phyloP scores from a whole-genome alignment of 129 eudicot genomes.

The Flaveria robusta region DNA sequence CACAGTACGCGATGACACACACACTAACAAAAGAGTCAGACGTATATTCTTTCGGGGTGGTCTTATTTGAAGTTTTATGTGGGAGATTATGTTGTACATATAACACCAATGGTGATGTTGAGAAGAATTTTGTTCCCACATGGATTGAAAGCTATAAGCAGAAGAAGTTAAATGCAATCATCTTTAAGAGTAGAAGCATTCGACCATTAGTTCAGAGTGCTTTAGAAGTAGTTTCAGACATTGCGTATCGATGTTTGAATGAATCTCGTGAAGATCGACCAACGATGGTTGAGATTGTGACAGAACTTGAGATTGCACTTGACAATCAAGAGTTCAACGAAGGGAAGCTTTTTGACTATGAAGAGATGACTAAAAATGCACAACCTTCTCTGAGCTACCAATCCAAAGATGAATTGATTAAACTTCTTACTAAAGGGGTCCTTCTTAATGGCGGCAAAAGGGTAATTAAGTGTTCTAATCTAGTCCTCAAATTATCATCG shows the following conservation, averaged over 20 bases:
- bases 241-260: conserved; percentile 18
- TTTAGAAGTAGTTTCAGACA: conserved; percentile 16
- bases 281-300: neutral
- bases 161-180: neutral
- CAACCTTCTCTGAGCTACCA: neutral
- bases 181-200: neutral
- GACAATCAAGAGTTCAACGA: neutral
- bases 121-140: neutral
- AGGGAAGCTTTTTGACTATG: neutral
- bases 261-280: conserved; percentile 21
- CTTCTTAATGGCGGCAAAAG: neutral
- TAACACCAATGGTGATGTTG: neutral
- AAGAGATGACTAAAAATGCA: neutral
- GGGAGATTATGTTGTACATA: conserved; percentile 6
- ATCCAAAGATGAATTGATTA: neutral
- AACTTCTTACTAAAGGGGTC: conserved; percentile 13
- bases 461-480: too few relatives aligned
- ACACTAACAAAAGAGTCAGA: conserved; percentile 18
- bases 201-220: neutral
- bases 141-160: conserved; percentile 19
- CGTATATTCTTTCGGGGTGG: conserved; percentile 21
- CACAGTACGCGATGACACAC: neutral
- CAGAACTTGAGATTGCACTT: conserved; percentile 22
- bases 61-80: conserved; percentile 23
- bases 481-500: too few relatives aligned